Percentiles rank a stretch among this genome's conserved stretches.
These are phyloP conservation scores for Echium plantagineum DNA, from an alignment of 257 asterid genomes.

Conservation along the genomic window DNA sequence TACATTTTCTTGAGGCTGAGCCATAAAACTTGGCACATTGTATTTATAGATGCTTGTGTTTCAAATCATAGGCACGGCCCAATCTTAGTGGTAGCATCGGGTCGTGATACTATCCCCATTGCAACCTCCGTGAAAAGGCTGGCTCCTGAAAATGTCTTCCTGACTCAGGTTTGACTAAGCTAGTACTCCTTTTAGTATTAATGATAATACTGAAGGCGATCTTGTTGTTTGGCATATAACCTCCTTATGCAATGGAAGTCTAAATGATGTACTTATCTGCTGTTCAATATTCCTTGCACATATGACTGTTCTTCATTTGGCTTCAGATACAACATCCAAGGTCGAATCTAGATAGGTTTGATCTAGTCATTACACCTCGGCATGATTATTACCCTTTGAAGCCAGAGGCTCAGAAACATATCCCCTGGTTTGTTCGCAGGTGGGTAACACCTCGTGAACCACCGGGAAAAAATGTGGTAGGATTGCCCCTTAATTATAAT, in stretches of 20 bases:
- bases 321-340: conserved; percentile 88
- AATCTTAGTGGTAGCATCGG: conserved; percentile 74
- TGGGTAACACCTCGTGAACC: conserved; percentile 67
- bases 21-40: not conserved
- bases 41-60: conserved; percentile 14
- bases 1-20: not conserved
- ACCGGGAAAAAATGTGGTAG: conserved; percentile 70
- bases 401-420: conserved; percentile 59
- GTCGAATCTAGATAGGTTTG: conserved; percentile 63
- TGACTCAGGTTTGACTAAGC: conserved; percentile 59
- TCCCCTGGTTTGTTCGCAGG: conserved; percentile 56
- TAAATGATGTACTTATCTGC: not conserved
- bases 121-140: conserved; percentile 55
- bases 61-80: conserved; percentile 65
- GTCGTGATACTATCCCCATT: conserved; percentile 63
- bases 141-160: conserved; percentile 60
- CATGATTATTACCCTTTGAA: conserved; percentile 78
- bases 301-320: conserved; percentile 12
- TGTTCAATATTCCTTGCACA: conserved; percentile 3
- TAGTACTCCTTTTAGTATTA: not conserved
- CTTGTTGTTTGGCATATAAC: not conserved
- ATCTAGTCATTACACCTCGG: conserved; percentile 67
- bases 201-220: not conserved
- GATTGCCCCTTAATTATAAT: conserved; percentile 12
- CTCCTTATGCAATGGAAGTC: not conserved